These are phyloP conservation scores for Colletotrichum sublineola DNA, from an alignment of 2,329 filamentous ascomycete species.

Conservation along the genomic window DNA sequence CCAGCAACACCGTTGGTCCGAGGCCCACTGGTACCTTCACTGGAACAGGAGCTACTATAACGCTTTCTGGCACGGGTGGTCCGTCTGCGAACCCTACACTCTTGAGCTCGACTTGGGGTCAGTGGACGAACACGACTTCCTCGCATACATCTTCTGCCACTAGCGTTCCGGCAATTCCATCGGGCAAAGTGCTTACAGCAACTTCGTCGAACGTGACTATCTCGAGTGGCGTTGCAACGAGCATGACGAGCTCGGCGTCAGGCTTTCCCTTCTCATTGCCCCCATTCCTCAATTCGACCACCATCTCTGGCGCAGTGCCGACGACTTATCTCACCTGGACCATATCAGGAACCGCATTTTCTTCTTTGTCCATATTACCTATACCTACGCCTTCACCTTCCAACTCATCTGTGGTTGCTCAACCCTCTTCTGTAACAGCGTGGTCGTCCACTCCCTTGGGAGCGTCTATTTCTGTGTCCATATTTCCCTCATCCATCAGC, in stretches of 20 bases:
- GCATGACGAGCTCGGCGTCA: neutral
- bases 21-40: neutral
- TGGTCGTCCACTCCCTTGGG: neutral
- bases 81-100: neutral
- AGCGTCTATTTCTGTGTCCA: neutral
- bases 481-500: neutral
- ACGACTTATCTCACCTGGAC: slow-evolving; percentile 12
- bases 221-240: neutral
- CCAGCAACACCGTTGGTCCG: neutral
- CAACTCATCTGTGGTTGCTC: neutral
- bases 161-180: neutral
- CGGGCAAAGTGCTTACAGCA: neutral
- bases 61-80: neutral
- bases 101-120: slow-evolving; percentile 5
- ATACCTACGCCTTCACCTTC: slow-evolving; percentile 11
- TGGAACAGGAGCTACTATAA: neutral
- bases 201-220: neutral
- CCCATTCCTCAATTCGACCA: slow-evolving; percentile 30
- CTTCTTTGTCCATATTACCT: slow-evolving; percentile 28
- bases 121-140: slow-evolving; percentile 13
- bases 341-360: slow-evolving; percentile 10
- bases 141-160: neutral
- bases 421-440: neutral
- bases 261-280: neutral
- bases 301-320: neutral